phyloP scores from a whole-genome alignment of 768 basidiomycete genomes.

The Tricholoma furcatifolium region DNA sequence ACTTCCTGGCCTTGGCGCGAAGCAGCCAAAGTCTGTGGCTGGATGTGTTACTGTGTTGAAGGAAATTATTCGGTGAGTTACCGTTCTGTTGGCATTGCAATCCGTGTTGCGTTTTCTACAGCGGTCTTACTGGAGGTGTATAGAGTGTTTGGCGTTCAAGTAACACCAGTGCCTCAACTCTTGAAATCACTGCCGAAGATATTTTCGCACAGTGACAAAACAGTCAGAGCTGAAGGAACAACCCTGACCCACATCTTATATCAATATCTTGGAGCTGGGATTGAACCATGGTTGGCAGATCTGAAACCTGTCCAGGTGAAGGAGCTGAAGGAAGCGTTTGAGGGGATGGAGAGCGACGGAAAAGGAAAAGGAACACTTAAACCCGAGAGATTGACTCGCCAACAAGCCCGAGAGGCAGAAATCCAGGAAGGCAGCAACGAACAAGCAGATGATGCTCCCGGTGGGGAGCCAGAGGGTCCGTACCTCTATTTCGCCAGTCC shows the following conservation, averaged over 20 bases:
- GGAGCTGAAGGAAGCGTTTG: conserved; percentile 91
- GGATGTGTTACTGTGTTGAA: conserved; percentile 74
- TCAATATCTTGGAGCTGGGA: conserved; percentile 80
- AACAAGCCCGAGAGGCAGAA: conserved; percentile 72
- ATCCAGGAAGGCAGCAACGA: conserved; percentile 31
- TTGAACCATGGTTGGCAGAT: conserved; percentile 83
- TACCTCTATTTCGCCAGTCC: conserved; percentile 4
- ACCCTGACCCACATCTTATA: conserved; percentile 75
- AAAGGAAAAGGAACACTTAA: conserved; percentile 82
- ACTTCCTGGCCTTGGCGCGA: conserved; percentile 81
- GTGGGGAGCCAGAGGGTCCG: conserved; percentile 47
- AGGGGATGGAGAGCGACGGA: conserved; percentile 77
- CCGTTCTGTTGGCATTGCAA: background rate
- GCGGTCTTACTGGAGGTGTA: conserved; percentile 1
- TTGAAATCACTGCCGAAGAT: conserved; percentile 89
- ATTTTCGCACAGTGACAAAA: conserved; percentile 93
- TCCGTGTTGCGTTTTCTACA: background rate
- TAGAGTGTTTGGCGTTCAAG: conserved; percentile 79
- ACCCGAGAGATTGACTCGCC: conserved; percentile 76
- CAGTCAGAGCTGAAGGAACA: conserved; percentile 89
- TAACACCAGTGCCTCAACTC: conserved; percentile 73
- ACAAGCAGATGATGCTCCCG: conserved; percentile 33
- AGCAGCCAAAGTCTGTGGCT: conserved; percentile 93
- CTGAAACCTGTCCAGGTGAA: conserved; percentile 97
- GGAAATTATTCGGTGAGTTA: conserved; percentile 78